Evolutionary conservation across 805 yeast species (phyloP), one percentile per base, ranked within the genome.

Genomic region (Brettanomyces bruxellensis): DNA sequence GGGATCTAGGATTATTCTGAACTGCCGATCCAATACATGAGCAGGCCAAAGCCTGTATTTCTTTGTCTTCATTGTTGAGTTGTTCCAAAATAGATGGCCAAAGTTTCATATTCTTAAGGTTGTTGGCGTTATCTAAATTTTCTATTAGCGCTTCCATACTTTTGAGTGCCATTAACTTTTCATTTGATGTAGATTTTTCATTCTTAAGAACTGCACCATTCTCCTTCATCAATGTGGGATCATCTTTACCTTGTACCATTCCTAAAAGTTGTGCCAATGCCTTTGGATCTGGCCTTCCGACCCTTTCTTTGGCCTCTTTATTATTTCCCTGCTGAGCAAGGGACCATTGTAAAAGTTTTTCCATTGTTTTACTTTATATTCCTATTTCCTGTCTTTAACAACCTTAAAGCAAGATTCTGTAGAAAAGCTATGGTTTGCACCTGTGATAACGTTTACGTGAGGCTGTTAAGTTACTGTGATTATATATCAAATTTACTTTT

Each of bases 81-180:
- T 75, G 74, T 1, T 64, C 60, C n/a, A 88, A 68, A 39, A 90
- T 61, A 3, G 81, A 70, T 23, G 73, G 78, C 99, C 98, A 93
- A 51, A 89, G 72, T 52, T 79, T 78, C 70, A 90, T 60, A 55
- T 83, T 85, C 52, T 86, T 91, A 53, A 91, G 81, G 57, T 88
- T 88, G 65, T 91, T 90, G 24, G 98, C 98, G 62, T 93, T 93
- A 64, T 93, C 98, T 49, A 91, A 65, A 57, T 89, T 89, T 60
- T 91, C 98, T 43, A 93, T 83, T 44, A 91, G 70, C 91, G 90
- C 88, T 62, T 91, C 96, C 57, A 91, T 84, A 61, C 88, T 87
- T 53, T 91, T 97, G 49, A 89, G 75, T 0, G 97, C 95, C 7
- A 77, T 75, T 44, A 82, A 70, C 55, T 83, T 84, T 55, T 73